These are phyloP conservation scores for Pelargonium cotyledonis DNA, from an alignment of 441 rosid species.

Conservation along the genomic window DNA sequence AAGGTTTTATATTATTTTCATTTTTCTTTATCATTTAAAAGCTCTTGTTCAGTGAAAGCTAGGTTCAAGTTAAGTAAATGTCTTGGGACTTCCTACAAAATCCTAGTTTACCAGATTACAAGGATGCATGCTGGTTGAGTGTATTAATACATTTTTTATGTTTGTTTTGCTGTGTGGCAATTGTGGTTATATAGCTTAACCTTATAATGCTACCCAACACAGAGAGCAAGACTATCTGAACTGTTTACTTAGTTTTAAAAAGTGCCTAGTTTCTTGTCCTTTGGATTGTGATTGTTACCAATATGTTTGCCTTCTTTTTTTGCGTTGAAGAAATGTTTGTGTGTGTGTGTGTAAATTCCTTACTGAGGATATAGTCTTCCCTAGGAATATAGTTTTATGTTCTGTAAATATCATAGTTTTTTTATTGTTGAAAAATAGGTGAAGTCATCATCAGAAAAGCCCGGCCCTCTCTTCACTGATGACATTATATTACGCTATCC, in stretches of 20 bases:
- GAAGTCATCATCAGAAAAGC: constrained; percentile 47
- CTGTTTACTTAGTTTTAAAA: neutral
- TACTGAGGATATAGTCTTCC: too few species aligned
- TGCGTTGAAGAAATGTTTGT: too few species aligned
- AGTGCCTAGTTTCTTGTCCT: neutral
- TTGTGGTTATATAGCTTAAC: neutral
- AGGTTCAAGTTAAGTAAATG: neutral
- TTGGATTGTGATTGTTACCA: too few species aligned
- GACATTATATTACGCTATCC: constrained; percentile 70
- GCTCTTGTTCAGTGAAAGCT: constrained; percentile 1
- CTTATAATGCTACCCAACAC: neutral
- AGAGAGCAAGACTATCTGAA: neutral
- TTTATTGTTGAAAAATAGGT: constrained; percentile 43
- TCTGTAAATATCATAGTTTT: neutral
- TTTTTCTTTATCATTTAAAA: neutral
- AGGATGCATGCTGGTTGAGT: neutral
- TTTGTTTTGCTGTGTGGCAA: neutral
- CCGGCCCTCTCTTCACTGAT: constrained; percentile 50
- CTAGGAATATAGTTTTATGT: too few species aligned
- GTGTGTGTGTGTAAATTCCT: too few species aligned
- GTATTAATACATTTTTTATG: neutral
- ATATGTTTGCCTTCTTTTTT: too few species aligned
- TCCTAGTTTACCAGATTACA: neutral
- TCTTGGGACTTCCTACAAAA: neutral
- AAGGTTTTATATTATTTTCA: neutral